Percentiles rank a stretch among this genome's conserved stretches.
Evolutionary conservation across 305 asterid species (phyloP).

Genomic region (Fraxinus greggii): DNA sequence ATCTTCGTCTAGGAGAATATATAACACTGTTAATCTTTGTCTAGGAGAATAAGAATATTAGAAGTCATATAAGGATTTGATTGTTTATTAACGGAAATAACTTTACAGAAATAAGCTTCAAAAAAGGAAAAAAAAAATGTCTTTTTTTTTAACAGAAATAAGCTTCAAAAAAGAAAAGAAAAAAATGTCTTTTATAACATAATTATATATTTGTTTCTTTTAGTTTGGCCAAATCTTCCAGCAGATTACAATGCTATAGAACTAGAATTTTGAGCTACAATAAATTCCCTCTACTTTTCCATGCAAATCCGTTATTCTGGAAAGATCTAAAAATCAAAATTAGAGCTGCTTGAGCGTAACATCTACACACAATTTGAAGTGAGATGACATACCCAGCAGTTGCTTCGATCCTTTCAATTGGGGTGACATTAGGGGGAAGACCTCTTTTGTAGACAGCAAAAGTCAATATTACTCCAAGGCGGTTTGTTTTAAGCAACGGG

Average conservation of each 20-base stretch:
- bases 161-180: neutral
- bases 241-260: too few species aligned
- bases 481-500: constrained; percentile 82
- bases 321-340: too few species aligned
- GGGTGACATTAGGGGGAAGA: constrained; percentile 64
- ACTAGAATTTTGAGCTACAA: too few species aligned
- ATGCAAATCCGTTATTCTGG: too few species aligned
- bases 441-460: constrained; percentile 83
- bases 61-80: neutral
- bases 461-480: constrained; percentile 90
- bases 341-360: neutral
- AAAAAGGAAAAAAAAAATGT: neutral
- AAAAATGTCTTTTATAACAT: neutral
- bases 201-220: neutral
- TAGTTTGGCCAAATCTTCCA: too few species aligned
- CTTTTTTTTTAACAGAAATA: too few species aligned
- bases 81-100: neutral
- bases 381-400: constrained; percentile 65
- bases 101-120: neutral
- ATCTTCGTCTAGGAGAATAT: neutral
- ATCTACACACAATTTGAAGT: neutral
- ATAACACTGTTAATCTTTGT: neutral
- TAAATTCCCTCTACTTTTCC: too few species aligned
- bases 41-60: neutral
- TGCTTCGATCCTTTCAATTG: constrained; percentile 74